Percentiles rank a stretch among this genome's conserved stretches.
Evolutionary conservation across 2,329 filamentous ascomycete species (phyloP).

Genomic region (Spiromastix sp.): DNA sequence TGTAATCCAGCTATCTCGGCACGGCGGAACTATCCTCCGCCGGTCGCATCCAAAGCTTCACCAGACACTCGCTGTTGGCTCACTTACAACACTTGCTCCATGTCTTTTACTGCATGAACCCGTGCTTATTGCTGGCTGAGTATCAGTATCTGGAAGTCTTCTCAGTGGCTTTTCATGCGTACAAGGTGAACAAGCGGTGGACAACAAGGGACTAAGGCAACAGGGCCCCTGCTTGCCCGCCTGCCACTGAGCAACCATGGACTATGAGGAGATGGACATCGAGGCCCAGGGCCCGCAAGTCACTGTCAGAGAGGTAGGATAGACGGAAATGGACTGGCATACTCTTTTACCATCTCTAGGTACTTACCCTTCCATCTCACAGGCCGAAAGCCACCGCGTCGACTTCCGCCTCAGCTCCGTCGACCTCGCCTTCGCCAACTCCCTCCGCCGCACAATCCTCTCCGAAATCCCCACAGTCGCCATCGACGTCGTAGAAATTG

Average conservation of each 20-base stretch:
- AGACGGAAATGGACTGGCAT: constrained; percentile 5
- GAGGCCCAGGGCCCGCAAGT: constrained; percentile 39
- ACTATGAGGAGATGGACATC: constrained; percentile 36
- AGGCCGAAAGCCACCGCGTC: constrained; percentile 73
- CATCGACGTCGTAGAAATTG: constrained; percentile 85
- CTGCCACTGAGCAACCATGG: constrained; percentile 21
- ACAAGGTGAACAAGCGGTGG: too few relatives aligned
- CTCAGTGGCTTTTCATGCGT: too few relatives aligned
- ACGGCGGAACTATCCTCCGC: too few relatives aligned
- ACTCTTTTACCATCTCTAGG: background rate
- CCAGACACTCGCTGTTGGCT: too few relatives aligned
- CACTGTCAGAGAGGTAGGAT: constrained; percentile 36
- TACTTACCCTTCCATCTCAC: constrained; percentile 3
- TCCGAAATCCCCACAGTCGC: constrained; percentile 89
- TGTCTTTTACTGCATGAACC: too few relatives aligned
- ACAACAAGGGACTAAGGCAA: too few relatives aligned
- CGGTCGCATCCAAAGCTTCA: too few relatives aligned
- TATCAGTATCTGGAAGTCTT: too few relatives aligned
- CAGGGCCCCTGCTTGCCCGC: too few relatives aligned
- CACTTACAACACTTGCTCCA: too few relatives aligned
- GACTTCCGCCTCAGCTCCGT: constrained; percentile 85
- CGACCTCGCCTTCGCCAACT: constrained; percentile 90
- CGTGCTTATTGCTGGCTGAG: too few relatives aligned
- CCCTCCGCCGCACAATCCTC: constrained; percentile 91
- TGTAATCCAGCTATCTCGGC: too few relatives aligned